Percentiles rank a stretch among this genome's conserved stretches.
These are phyloP conservation scores for Aspergillaceae sp. DNA, from an alignment of 2,329 filamentous ascomycete species.

Conservation along the genomic window DNA sequence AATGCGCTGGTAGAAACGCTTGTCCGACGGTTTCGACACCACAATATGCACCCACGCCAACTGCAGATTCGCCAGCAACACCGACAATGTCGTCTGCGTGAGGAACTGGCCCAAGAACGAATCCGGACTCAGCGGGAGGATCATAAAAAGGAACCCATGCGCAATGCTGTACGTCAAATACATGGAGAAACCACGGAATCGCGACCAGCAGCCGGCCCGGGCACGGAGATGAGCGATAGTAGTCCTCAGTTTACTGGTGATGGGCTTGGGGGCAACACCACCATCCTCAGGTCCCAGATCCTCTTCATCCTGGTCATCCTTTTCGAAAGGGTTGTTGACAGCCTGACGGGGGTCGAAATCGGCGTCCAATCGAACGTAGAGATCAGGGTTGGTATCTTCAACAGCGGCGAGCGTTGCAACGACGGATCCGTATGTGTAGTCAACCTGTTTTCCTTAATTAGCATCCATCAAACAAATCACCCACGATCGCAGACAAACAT, in stretches of 20 bases:
- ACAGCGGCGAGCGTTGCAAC: conserved; percentile 56
- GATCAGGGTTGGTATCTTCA: conserved; percentile 50
- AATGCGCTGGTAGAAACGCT: conserved; percentile 61
- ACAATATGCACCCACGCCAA: conserved; percentile 80
- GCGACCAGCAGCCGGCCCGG: conserved; percentile 55
- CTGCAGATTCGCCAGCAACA: conserved; percentile 59
- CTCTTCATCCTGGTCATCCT: conserved; percentile 34
- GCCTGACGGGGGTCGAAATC: conserved; percentile 22
- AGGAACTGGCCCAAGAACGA: conserved; percentile 41
- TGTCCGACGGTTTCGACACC: conserved; percentile 59
- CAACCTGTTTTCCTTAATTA: conserved; percentile 22
- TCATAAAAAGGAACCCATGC: conserved; percentile 37
- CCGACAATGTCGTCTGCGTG: conserved; percentile 48
- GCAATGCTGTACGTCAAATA: conserved; percentile 42
- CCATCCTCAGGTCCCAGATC: too few relatives aligned
- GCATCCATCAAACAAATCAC: not conserved
- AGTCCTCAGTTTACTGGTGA: conserved; percentile 53
- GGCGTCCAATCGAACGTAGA: conserved; percentile 44
- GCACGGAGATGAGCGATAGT: conserved; percentile 54
- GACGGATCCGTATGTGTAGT: conserved; percentile 53
- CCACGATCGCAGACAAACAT: conserved; percentile 7
- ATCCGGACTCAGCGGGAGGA: conserved; percentile 20
- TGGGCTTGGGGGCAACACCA: conserved; percentile 41
- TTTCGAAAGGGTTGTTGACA: conserved; percentile 30
- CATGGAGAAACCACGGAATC: conserved; percentile 59